Conservation (phyloP, 768 basidiomycete species). For the Cystoderma amianthinum region DNA sequence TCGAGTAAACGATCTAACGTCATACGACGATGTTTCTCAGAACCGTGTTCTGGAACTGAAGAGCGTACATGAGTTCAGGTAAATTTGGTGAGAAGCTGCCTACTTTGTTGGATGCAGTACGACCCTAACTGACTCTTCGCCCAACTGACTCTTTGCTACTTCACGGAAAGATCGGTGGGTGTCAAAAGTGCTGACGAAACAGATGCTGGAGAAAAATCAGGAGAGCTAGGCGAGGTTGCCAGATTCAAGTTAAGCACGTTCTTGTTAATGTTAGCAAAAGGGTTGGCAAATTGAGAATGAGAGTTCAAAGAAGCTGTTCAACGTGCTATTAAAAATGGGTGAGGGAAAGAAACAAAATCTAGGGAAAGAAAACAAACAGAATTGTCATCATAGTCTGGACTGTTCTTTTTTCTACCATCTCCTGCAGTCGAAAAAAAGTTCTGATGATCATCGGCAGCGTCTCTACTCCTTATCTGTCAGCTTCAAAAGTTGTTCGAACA, state of each 20-base stretch:
- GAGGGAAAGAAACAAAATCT: slow-evolving; percentile 7
- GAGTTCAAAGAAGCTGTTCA: slow-evolving; percentile 71
- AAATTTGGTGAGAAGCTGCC: slow-evolving; percentile 15
- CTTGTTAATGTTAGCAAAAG: slow-evolving; percentile 39
- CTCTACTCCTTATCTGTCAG: slow-evolving; percentile 59
- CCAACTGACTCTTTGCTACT: slow-evolving; percentile 46
- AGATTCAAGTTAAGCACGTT: slow-evolving; percentile 35
- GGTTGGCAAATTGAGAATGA: slow-evolving; percentile 74
- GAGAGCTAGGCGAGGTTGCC: slow-evolving; percentile 45
- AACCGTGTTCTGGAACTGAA: slow-evolving; percentile 83
- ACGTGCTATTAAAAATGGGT: slow-evolving; percentile 48
- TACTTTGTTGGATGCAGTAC: slow-evolving; percentile 83
- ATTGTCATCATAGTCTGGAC: slow-evolving; percentile 50
- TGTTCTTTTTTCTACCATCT: slow-evolving; percentile 65
- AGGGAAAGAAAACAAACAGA: slow-evolving; percentile 30
- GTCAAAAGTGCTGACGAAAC: slow-evolving; percentile 67
- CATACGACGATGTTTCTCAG: slow-evolving; percentile 64
- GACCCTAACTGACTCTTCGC: slow-evolving; percentile 88
- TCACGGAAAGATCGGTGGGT: slow-evolving; percentile 67
- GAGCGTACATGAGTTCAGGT: not conserved
- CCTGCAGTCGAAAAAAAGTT: slow-evolving; percentile 77
- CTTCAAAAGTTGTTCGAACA: slow-evolving; percentile 66
- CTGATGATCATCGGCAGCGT: slow-evolving; percentile 65
- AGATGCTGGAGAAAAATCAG: slow-evolving; percentile 70
- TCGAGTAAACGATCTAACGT: slow-evolving; percentile 72